phyloP scores from a whole-genome alignment of 2,329 filamentous ascomycete genomes.

The Fusarium continuum region DNA sequence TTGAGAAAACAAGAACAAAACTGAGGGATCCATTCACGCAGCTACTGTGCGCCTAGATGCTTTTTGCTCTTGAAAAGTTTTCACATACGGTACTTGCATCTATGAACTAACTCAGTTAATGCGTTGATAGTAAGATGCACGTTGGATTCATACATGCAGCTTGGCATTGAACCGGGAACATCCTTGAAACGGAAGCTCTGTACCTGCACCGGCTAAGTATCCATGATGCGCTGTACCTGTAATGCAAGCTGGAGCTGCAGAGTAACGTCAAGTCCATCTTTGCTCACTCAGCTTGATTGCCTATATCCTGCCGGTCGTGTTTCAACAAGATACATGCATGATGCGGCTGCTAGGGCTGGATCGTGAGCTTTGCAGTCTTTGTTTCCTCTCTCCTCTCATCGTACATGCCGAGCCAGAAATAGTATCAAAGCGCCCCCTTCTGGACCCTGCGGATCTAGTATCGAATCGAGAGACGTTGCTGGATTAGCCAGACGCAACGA shows the following conservation, averaged over 20 bases:
- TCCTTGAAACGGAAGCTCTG: conserved; percentile 17
- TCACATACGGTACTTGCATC: conserved; percentile 3
- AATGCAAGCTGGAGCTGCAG: conserved; percentile 17
- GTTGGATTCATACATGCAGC: conserved; percentile 2
- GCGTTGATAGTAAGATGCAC: not conserved
- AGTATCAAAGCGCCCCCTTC: conserved; percentile 4
- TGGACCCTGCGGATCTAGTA: conserved; percentile 19
- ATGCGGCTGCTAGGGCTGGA: not conserved
- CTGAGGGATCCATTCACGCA: not conserved
- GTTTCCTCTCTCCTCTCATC: conserved; percentile 3
- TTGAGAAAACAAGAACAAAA: not conserved
- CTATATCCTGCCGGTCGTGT: not conserved
- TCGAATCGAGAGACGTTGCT: conserved; percentile 23
- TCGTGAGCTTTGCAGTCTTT: not conserved
- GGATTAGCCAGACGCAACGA: conserved; percentile 9
- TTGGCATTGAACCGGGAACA: conserved; percentile 20
- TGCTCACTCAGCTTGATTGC: not conserved
- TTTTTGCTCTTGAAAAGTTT: conserved; percentile 17
- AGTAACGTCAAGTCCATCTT: not conserved
- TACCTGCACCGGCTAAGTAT: conserved; percentile 31
- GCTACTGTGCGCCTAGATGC: not conserved
- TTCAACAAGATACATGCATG: conserved; percentile 3
- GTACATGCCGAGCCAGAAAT: not conserved
- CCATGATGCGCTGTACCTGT: conserved; percentile 27
- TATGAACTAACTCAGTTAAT: not conserved